Evolutionary conservation across 2,329 filamentous ascomycete species (phyloP).

Genomic region (Apiospora aurea): DNA sequence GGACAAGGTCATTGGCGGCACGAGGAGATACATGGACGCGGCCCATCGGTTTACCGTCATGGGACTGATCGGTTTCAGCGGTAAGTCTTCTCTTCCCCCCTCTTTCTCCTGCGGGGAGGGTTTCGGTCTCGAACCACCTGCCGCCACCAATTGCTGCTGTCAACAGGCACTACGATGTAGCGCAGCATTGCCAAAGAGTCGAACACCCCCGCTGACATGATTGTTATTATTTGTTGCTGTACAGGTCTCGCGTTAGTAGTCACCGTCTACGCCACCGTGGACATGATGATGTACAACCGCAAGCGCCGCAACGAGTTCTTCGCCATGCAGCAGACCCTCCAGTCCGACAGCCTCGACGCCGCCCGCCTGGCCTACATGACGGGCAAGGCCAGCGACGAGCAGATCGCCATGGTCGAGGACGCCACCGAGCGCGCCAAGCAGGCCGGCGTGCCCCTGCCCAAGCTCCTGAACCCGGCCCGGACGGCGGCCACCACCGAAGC

Average conservation of each 20-base stretch:
- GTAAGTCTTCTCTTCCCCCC: constrained; percentile 46
- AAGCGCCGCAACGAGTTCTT: constrained; percentile 66
- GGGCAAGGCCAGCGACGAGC: constrained; percentile 62
- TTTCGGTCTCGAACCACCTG: background rate
- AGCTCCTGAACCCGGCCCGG: constrained; percentile 50
- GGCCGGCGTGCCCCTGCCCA: constrained; percentile 55
- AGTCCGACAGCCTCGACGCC: constrained; percentile 61
- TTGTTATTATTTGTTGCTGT: background rate
- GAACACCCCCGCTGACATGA: background rate
- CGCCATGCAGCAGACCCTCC: constrained; percentile 60
- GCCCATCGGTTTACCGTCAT: constrained; percentile 63
- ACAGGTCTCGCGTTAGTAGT: constrained; percentile 61
- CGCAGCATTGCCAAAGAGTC: background rate
- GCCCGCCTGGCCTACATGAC: constrained; percentile 68
- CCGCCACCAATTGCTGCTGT: background rate
- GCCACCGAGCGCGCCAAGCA: constrained; percentile 57
- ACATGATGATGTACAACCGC: constrained; percentile 68
- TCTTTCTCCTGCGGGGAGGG: background rate
- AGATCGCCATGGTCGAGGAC: constrained; percentile 64
- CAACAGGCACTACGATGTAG: background rate
- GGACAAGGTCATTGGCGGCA: constrained; percentile 56
- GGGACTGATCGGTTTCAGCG: constrained; percentile 63
- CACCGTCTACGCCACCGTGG: constrained; percentile 65
- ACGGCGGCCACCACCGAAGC: constrained; percentile 39
- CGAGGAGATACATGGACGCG: constrained; percentile 60